These are phyloP conservation scores for Bruguiera gymnorhiza DNA, from an alignment of 345 rosid genomes.

Conservation along the genomic window DNA sequence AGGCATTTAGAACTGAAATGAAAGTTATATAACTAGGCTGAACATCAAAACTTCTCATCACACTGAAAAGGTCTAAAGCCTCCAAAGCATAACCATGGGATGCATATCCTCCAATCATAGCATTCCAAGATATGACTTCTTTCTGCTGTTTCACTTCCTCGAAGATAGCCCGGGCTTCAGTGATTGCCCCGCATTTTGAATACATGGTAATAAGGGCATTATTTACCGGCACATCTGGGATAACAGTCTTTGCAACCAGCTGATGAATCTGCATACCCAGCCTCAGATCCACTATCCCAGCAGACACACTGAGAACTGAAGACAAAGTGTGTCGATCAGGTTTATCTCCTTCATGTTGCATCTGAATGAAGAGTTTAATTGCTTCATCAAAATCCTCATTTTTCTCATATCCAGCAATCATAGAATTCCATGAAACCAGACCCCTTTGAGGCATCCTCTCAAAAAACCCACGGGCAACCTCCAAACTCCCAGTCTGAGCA, in stretches of 20 bases:
- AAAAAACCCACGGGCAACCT: conserved; percentile 46
- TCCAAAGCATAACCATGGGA: conserved; percentile 58
- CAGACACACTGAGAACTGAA: conserved; percentile 52
- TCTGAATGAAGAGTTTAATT: conserved; percentile 43
- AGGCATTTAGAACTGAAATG: conserved; percentile 61
- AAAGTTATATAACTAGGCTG: conserved; percentile 63
- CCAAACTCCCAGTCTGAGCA: conserved; percentile 43
- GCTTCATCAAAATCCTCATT: conserved; percentile 52
- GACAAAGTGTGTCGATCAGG: conserved; percentile 73
- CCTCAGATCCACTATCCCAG: conserved; percentile 55
- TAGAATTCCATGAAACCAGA: conserved; percentile 66
- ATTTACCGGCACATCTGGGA: conserved; percentile 54
- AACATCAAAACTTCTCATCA: conserved; percentile 48
- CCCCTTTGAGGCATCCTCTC: conserved; percentile 51
- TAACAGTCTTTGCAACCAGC: conserved; percentile 42
- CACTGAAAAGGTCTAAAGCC: conserved; percentile 48
- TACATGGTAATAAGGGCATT: conserved; percentile 71
- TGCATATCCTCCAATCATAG: conserved; percentile 81
- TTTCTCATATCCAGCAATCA: conserved; percentile 62
- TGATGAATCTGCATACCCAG: conserved; percentile 74
- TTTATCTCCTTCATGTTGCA: conserved; percentile 56
- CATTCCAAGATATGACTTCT: conserved; percentile 77
- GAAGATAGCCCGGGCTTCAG: conserved; percentile 47
- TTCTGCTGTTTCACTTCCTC: conserved; percentile 40
- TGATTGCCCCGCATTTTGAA: conserved; percentile 60